Evolutionary conservation across 306 rosid species (phyloP).

Genomic region (Dalbergia cochinchinensis): DNA sequence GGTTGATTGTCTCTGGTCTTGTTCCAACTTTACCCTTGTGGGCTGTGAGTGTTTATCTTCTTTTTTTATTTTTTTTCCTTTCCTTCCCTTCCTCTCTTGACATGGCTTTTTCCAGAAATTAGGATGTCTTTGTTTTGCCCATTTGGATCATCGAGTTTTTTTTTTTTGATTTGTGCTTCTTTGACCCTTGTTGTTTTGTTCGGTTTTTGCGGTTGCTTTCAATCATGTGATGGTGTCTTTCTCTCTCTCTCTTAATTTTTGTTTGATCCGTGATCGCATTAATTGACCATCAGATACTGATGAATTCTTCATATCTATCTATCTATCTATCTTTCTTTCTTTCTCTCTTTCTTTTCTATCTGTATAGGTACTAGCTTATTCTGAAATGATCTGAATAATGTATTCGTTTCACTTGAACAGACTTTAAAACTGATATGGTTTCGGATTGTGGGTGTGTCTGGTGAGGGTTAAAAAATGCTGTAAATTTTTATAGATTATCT

Average conservation of each 20-base stretch:
- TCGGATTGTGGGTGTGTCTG: neutral
- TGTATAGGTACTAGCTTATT: neutral
- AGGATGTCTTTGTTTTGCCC: neutral
- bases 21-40: constrained; percentile 71
- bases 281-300: neutral
- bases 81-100: neutral
- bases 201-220: constrained; percentile 30
- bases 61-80: too few relatives aligned
- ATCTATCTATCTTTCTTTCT: neutral
- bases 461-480: too few relatives aligned
- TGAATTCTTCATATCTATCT: neutral
- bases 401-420: neutral
- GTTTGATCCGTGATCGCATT: constrained; percentile 13
- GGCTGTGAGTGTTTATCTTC: constrained; percentile 81
- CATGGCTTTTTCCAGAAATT: neutral
- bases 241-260: neutral
- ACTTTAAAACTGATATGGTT: neutral
- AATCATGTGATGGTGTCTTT: constrained; percentile 8
- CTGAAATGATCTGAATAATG: constrained; percentile 11
- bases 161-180: neutral
- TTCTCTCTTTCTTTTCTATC: too few relatives aligned
- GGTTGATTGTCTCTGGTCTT: constrained; percentile 76
- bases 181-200: neutral
- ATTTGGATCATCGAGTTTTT: neutral
- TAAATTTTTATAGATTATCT: too few relatives aligned